phyloP scores from a whole-genome alignment of 163 green algal species.

The Prototheca wickerhamii region DNA sequence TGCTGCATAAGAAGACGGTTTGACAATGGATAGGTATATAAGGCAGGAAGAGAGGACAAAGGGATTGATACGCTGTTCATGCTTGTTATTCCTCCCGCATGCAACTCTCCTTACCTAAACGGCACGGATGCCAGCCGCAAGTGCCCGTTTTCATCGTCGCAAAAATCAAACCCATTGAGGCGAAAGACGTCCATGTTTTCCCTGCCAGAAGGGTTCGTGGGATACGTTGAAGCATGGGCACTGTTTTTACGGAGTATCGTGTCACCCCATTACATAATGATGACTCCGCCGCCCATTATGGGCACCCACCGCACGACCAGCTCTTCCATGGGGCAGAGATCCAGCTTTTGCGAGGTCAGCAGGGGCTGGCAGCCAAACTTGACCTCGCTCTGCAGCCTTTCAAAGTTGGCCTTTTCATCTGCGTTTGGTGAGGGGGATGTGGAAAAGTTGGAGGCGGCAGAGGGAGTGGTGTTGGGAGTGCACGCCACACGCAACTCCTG shows the following conservation, averaged over 20 bases:
- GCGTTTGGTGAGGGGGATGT: slow-evolving; percentile 4
- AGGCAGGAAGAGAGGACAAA: too few species aligned
- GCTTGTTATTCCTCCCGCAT: too few species aligned
- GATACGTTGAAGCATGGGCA: background rate
- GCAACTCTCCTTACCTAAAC: too few species aligned
- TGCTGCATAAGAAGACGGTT: slow-evolving; percentile 19
- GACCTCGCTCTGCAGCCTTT: slow-evolving; percentile 49
- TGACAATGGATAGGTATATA: background rate
- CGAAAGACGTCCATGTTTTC: slow-evolving; percentile 67
- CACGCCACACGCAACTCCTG: too few species aligned
- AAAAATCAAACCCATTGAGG: slow-evolving; percentile 81
- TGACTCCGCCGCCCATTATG: background rate
- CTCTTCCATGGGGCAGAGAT: slow-evolving; percentile 53
- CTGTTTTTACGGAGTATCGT: background rate
- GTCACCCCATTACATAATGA: background rate
- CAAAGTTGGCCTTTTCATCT: slow-evolving; percentile 97
- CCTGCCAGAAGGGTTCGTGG: slow-evolving; percentile 19
- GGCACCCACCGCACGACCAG: slow-evolving; percentile 37
- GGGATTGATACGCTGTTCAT: background rate
- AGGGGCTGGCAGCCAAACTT: slow-evolving; percentile 77
- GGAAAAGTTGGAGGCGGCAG: background rate
- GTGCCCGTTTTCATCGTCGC: slow-evolving; percentile 38
- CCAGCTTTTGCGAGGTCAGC: slow-evolving; percentile 49
- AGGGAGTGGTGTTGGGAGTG: background rate
- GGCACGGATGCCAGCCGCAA: slow-evolving; percentile 65